Base-by-base conservation (phyloP, 179 eudicot species). In the Beta corolliflora region DNA sequence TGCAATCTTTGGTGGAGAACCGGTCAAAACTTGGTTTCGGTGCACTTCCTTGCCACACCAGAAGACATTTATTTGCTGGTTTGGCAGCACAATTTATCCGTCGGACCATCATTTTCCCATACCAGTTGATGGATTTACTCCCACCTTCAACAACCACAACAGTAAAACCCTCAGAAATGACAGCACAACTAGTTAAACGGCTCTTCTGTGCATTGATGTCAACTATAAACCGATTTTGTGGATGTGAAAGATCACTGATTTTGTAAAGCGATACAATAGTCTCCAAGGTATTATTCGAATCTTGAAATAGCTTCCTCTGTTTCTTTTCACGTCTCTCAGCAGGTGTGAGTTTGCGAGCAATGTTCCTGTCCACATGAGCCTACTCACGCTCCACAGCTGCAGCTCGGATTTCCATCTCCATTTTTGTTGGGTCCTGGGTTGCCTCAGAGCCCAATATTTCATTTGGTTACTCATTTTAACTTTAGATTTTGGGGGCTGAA, bases 321-420 rank as follows among this genome's bases (percentile, higher is more conserved):
- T 91, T 94, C 91, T 96, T 92, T 77, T 94, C 99, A 70, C 99
- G 94, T 5, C 92, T 92, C 79, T 96, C 99, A 7, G 93, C 94
- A 6, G 98, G 99, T 23, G 99, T 94, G 36, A 96, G 97, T 82
- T 96, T 96, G 56, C 99, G 93, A 23, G 99, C 96, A 72, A 91
- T 88, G 76, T 96, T 96, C 75, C 99, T 84, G 88, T 96, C 99
- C 7, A 91, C 89, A 73, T 96, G 99, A 19, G 99, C 99, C 87
- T 91, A 97, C 80, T 94, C 99, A 48, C 99, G 95, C 86, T 94
- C 98, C 50, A 96, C 97, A 36, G 98, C 99, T 29, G 99, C 99
- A 76, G 90, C 89, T 83, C 98, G 88, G 29, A 96, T 88, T 80
- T 96, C 96, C 93, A 81, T 92, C 85, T 96, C 99, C 36, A 94